Evolutionary conservation across 805 yeast genomes (phyloP), one percentile per base, ranked within the genome.

Genomic region (Yueomyces sinensis): DNA sequence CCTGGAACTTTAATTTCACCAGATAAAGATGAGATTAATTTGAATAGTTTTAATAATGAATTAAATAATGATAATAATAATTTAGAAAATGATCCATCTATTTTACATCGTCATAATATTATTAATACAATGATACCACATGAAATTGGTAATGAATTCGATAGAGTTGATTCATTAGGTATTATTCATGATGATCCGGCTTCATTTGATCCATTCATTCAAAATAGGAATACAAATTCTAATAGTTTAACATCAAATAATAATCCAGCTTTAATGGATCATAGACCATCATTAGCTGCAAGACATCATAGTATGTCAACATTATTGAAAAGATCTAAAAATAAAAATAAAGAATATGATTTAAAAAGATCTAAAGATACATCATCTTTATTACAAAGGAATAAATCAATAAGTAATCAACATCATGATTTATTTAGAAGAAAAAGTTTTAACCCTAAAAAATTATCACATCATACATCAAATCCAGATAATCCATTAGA

Each of bases 101-200:
- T n/a, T n/a, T n/a, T n/a, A n/a, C n/a, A n/a, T n/a, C n/a, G n/a
- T n/a, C n/a, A n/a, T n/a, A n/a, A 20, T 20, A 20, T 20, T 7
- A 20, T 7, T 20, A 20, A 20, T 7, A 20, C 11, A 20, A 20
- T 7, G 11, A 7, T 11, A 20, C 7, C 11, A 11, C 24, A 20
- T 20, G 11, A 7, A 7, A 20, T 20, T 7, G 7, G 39, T 5
- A 47, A 52, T 4, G 58, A 54, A 37, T 52, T 52, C 32, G 58
- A 53, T 20, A 49, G 53, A 28, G 47, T 47, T 2, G 59, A 54
- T 31, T 53, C 59, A 2, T 46, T 50, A 53, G 59, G 59, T 17
- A 39, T 54, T 34, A 36, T 54, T 25, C 59, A 54, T 37, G 59
- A 52, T 16, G 17, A 15, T 4, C 22, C 19, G 3, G 32, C 28